Base-by-base conservation (phyloP, 306 rosid species). In the Castanea mollissima region DNA sequence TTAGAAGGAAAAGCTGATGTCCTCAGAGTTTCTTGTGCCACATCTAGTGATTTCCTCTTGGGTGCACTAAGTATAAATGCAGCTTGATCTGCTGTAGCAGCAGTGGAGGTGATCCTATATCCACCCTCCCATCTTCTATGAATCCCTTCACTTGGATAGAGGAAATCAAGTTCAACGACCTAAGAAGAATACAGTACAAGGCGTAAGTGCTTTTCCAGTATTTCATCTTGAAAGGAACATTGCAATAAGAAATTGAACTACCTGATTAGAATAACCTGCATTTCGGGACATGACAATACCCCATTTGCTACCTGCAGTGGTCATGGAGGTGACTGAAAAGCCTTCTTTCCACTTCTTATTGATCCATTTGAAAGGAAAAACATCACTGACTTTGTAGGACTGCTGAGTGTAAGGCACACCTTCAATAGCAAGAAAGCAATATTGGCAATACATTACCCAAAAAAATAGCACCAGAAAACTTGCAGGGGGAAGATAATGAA, bases 301-400 rank as follows among this genome's bases (percentile, higher is more conserved):
- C 88, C 88, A 85, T 81, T 80, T 85, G 78, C 76, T 81, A 59
- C 83, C 88, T 13, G 85, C 75, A 6, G 88, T 78, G 69, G 88
- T 81, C 88, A 85, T 85, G 83, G 85, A 85, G 27, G 88, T 85
- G 19, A 85, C 88, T 23, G 65, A 85, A 72, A 85, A 85, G 59
- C 85, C 88, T 73, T 85, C 88, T 81, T 85, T 85, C 88, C 88
- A 85, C 78, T 85, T 85, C 78, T 81, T 85, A 64, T 81, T 81
- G 60, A 85, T 85, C 88, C 88, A 85, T 75, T 85, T 85, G 83
- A 81, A 85, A 7, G 88, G 88, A 74, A 85, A 85, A 65, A 85
- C 83, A 75, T 85, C 88, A 49, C 88, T 81, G 25, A 85, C 88
- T 81, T 85, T 85, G 83, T 85, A 85, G n/a, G 88, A 85, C 74